phyloP scores from a whole-genome alignment of 371 early-diverging fungal species.

The Thermomucor indicae-seudaticae region DNA sequence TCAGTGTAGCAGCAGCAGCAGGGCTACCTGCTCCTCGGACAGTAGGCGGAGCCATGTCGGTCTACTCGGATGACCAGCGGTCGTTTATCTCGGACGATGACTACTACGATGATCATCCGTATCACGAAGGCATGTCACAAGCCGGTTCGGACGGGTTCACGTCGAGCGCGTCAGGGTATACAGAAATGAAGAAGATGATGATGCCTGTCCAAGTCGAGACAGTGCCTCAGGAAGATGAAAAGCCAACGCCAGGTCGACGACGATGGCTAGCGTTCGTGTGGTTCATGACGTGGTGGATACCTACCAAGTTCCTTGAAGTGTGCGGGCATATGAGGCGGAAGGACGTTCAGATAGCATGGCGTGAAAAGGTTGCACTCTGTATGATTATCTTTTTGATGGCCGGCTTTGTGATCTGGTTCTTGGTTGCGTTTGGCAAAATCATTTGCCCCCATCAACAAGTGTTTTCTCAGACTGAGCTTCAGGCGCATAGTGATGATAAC shows the following conservation, averaged over 20 bases:
- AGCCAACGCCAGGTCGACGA: conserved; percentile 39
- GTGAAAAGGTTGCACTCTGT: conserved; percentile 91
- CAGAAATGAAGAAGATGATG: conserved; percentile 15
- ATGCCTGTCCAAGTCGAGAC: background rate
- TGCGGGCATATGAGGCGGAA: conserved; percentile 71
- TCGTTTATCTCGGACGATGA: conserved; percentile 64
- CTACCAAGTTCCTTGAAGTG: conserved; percentile 53
- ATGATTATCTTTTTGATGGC: conserved; percentile 79
- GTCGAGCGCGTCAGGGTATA: conserved; percentile 8
- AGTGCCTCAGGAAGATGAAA: conserved; percentile 8
- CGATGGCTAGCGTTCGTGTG: conserved; percentile 84
- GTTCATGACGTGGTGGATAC: conserved; percentile 86
- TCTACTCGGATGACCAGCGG: conserved; percentile 52
- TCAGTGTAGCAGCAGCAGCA: conserved; percentile 15
- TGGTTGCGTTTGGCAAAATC: conserved; percentile 77
- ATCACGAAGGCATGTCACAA: conserved; percentile 19
- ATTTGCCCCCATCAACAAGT: conserved; percentile 80
- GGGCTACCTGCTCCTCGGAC: conserved; percentile 17
- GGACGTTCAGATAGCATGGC: conserved; percentile 91
- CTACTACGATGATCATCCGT: conserved; percentile 13
- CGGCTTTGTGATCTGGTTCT: conserved; percentile 79
- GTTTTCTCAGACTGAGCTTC: conserved; percentile 51
- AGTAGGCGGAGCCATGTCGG: conserved; percentile 6
- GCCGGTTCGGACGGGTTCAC: conserved; percentile 18
- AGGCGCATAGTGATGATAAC: conserved; percentile 33